These are phyloP conservation scores for Fusarium sp. DNA, from an alignment of 2,329 filamentous ascomycete genomes.

Conservation along the genomic window DNA sequence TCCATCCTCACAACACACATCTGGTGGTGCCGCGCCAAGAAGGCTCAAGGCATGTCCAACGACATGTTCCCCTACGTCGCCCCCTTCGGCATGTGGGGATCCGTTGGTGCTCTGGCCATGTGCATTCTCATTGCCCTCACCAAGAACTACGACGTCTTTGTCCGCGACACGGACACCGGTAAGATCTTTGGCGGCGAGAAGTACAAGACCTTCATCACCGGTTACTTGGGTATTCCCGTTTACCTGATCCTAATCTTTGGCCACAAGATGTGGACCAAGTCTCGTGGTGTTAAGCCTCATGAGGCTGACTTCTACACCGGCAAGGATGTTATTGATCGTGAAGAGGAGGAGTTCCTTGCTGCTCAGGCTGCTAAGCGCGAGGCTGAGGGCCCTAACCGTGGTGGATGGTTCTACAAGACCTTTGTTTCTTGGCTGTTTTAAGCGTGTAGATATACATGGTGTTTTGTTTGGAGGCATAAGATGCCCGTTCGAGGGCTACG, in stretches of 20 bases:
- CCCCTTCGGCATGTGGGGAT: conserved; percentile 77
- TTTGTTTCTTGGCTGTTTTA: conserved; percentile 55
- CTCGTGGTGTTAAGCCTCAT: conserved; percentile 64
- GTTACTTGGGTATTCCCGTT: conserved; percentile 80
- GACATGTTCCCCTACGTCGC: conserved; percentile 71
- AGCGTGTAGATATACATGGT: background rate
- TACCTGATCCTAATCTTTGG: conserved; percentile 77
- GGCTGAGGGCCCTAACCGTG: conserved; percentile 37
- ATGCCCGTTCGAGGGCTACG: conserved; percentile 10
- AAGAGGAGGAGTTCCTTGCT: conserved; percentile 76
- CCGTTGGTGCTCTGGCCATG: conserved; percentile 73
- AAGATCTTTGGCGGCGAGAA: conserved; percentile 64
- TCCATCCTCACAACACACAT: conserved; percentile 76
- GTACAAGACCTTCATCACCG: conserved; percentile 81
- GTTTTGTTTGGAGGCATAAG: conserved; percentile 11
- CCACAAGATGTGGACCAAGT: conserved; percentile 69
- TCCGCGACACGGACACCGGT: conserved; percentile 50
- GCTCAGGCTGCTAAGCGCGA: conserved; percentile 47
- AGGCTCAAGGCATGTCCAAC: conserved; percentile 68
- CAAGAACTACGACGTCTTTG: conserved; percentile 84
- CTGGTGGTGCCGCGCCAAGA: conserved; percentile 71
- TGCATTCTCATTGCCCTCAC: conserved; percentile 80
- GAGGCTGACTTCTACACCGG: conserved; percentile 77
- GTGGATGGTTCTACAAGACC: conserved; percentile 52
- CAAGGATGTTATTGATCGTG: conserved; percentile 77